phyloP scores from a whole-genome alignment of 192 early-diverging fungal species.

The Spinellus fusiger region DNA sequence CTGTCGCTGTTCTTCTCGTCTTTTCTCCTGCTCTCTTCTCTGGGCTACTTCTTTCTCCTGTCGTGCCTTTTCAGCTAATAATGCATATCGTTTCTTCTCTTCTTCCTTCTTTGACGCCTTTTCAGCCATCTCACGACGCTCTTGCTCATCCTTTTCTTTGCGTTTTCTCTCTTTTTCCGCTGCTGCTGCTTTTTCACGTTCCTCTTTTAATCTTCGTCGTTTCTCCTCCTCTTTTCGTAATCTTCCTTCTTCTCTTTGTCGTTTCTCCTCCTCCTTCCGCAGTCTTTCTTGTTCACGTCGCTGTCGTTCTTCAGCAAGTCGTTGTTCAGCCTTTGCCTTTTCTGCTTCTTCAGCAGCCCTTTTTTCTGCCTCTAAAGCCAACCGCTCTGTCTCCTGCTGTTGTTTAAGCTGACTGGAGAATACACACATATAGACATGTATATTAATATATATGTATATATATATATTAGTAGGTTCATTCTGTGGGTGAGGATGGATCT shows the following conservation, averaged over 20 bases:
- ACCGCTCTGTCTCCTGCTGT: conserved; percentile 55
- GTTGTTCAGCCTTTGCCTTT: conserved; percentile 48
- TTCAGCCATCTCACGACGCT: conserved; percentile 40
- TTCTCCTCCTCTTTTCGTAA: conserved; percentile 58
- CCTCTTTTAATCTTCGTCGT: conserved; percentile 39
- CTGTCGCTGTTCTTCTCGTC: background rate
- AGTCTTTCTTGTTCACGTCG: conserved; percentile 52
- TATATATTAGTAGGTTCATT: background rate
- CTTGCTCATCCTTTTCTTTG: conserved; percentile 30
- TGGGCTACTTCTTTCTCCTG: background rate
- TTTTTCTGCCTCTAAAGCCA: conserved; percentile 44
- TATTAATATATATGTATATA: background rate
- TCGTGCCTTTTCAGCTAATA: background rate
- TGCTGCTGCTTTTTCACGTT: conserved; percentile 32
- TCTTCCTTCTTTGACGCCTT: conserved; percentile 35
- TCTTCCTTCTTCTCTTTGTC: conserved; percentile 43
- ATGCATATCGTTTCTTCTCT: conserved; percentile 36
- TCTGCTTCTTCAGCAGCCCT: conserved; percentile 53
- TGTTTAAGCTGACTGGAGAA: conserved; percentile 54
- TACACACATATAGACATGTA: background rate
- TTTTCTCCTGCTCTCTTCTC: conserved; percentile 1
- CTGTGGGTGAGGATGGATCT: background rate
- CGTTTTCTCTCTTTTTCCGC: conserved; percentile 33
- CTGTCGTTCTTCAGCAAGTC: conserved; percentile 51
- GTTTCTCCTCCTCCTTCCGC: conserved; percentile 39